Percentiles rank a stretch among this genome's conserved stretches.
Conservation (phyloP, 1,139 yeast species). For the Arxiozyma telluris region DNA sequence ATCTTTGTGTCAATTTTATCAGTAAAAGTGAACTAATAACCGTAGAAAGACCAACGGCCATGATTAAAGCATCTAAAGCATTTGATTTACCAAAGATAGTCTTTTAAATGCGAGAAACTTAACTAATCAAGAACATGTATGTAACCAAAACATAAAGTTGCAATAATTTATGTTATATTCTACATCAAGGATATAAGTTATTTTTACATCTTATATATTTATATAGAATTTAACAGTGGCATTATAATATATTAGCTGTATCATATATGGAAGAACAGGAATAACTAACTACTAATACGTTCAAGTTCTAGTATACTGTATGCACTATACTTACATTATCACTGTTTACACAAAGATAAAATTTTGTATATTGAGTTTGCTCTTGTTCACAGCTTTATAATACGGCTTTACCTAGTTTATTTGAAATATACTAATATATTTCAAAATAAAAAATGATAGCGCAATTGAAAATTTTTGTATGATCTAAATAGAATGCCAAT, state of each 20-base stretch:
- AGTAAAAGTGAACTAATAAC: constrained; percentile 54
- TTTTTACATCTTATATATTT: neutral
- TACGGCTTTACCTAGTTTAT: no score
- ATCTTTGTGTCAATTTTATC: constrained; percentile 53
- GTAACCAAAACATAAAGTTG: neutral
- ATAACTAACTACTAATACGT: no score
- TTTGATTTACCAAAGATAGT: constrained; percentile 63
- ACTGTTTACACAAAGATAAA: neutral
- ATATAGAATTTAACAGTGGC: neutral
- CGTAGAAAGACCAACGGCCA: constrained; percentile 67
- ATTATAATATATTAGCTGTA: neutral
- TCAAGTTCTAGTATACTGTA: neutral
- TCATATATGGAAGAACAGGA: neutral
- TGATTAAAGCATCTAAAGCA: constrained; percentile 48
- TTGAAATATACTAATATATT: neutral
- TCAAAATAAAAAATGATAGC: no score
- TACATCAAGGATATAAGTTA: neutral
- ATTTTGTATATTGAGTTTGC: neutral
- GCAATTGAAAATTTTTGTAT: no score
- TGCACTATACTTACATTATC: no score
- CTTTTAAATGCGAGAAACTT: constrained; percentile 32
- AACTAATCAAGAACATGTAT: neutral
- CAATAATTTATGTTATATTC: neutral
- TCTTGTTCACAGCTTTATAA: neutral
- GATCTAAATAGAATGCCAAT: no score